These are phyloP conservation scores for Aspergillus cavernicola DNA, from an alignment of 495 filamentous ascomycete genomes.

Conservation along the genomic window DNA sequence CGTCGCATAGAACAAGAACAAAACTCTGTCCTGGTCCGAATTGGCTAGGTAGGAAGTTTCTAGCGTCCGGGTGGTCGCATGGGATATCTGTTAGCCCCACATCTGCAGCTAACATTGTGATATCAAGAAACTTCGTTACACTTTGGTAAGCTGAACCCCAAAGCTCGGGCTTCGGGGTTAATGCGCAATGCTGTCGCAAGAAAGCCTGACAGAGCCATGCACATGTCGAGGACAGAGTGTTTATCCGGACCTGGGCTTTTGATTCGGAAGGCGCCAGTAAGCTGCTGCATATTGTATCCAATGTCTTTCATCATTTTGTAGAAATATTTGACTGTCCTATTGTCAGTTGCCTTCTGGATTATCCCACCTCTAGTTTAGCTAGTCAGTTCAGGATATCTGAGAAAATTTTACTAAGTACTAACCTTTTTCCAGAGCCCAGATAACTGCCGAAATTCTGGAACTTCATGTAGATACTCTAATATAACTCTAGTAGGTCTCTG, in stretches of 20 bases:
- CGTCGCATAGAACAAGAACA: constrained; percentile 56
- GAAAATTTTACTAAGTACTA: too few species aligned
- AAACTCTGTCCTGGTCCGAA: constrained; percentile 28
- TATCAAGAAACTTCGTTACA: constrained; percentile 35
- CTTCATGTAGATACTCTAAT: too few species aligned
- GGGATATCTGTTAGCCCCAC: constrained; percentile 44
- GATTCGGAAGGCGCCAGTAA: neutral
- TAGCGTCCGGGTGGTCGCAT: constrained; percentile 37
- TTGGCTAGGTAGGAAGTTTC: constrained; percentile 32
- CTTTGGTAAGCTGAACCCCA: neutral
- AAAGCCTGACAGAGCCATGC: neutral
- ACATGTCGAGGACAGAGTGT: neutral
- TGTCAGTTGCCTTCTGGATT: constrained; percentile 34
- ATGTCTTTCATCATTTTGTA: constrained; percentile 35
- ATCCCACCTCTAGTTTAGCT: constrained; percentile 36
- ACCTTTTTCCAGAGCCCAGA: too few species aligned
- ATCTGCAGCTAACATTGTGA: constrained; percentile 53
- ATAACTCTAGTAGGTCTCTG: too few species aligned
- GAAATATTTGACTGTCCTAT: constrained; percentile 14
- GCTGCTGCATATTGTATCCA: constrained; percentile 25
- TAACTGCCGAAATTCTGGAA: too few species aligned
- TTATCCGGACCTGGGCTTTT: neutral
- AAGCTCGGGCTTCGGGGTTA: neutral
- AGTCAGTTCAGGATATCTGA: too few species aligned
- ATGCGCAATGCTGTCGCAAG: neutral